phyloP scores from a whole-genome alignment of 2,329 filamentous ascomycete species.

The Fusarium phyllophilum region DNA sequence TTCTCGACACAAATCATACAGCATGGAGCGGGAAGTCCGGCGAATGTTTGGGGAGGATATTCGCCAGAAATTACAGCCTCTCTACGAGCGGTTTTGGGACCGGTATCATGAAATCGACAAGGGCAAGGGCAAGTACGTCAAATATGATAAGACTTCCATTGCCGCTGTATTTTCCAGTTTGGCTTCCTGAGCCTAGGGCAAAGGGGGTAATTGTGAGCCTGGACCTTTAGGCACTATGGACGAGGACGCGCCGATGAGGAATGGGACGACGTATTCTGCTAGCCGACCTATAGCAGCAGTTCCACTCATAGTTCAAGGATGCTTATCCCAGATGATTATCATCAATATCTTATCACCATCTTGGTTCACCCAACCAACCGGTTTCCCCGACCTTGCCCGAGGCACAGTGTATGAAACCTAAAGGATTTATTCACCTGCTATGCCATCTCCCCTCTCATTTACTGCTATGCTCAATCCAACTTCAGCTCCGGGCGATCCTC shows the following conservation, averaged over 20 bases:
- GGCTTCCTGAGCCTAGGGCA: slow-evolving; percentile 43
- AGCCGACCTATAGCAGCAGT: background rate
- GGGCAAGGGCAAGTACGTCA: slow-evolving; percentile 97
- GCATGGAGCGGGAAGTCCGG: slow-evolving; percentile 92
- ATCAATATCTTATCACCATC: background rate
- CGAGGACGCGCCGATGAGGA: background rate
- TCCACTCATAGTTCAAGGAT: background rate
- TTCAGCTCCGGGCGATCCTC: background rate
- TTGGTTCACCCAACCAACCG: background rate
- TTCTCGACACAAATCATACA: slow-evolving; percentile 80
- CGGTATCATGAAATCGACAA: slow-evolving; percentile 98
- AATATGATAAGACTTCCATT: slow-evolving; percentile 90
- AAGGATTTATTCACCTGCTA: slow-evolving; percentile 10
- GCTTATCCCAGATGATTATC: background rate
- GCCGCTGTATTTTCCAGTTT: slow-evolving; percentile 70
- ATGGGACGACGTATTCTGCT: background rate
- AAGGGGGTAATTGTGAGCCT: background rate
- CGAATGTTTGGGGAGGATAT: slow-evolving; percentile 84
- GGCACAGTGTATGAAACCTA: background rate
- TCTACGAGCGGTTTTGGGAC: slow-evolving; percentile 97
- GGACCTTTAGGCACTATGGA: background rate
- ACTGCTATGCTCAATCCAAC: background rate
- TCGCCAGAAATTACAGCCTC: slow-evolving; percentile 89
- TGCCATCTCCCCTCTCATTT: background rate
- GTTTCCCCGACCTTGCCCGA: background rate